These are phyloP conservation scores for Fusarium scirpi DNA, from an alignment of 2,329 filamentous ascomycete species.

Conservation along the genomic window DNA sequence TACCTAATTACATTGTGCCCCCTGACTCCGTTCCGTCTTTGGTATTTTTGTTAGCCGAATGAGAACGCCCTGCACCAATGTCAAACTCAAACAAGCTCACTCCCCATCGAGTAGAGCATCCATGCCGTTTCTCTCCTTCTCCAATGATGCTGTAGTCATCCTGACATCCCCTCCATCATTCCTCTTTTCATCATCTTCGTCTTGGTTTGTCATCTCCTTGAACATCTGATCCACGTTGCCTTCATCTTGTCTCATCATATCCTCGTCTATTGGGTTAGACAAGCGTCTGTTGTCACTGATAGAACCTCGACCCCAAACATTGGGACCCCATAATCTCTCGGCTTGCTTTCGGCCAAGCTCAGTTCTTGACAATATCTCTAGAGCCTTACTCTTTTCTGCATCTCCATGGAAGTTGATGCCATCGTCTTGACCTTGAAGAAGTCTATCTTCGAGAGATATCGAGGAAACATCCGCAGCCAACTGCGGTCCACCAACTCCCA, in stretches of 20 bases:
- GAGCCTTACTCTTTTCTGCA: conserved; percentile 61
- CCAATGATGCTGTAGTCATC: conserved; percentile 58
- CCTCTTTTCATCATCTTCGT: conserved; percentile 59
- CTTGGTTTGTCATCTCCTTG: conserved; percentile 66
- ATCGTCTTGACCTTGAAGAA: conserved; percentile 62
- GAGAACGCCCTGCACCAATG: conserved; percentile 40
- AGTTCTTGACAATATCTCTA: conserved; percentile 65
- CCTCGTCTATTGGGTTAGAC: conserved; percentile 46
- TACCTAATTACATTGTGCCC: conserved; percentile 13
- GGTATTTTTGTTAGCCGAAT: conserved; percentile 40
- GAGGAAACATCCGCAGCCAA: conserved; percentile 56
- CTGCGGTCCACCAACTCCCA: conserved; percentile 58
- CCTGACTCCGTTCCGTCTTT: conserved; percentile 40
- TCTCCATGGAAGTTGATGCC: conserved; percentile 60
- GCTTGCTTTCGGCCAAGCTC: conserved; percentile 63
- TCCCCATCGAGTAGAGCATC: conserved; percentile 60
- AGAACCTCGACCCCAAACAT: conserved; percentile 59
- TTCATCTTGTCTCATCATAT: conserved; percentile 56
- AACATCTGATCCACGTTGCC: conserved; percentile 68
- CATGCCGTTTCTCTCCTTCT: conserved; percentile 61
- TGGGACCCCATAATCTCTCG: conserved; percentile 63
- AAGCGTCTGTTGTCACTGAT: conserved; percentile 45
- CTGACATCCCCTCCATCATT: conserved; percentile 50
- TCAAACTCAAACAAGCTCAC: conserved; percentile 39
- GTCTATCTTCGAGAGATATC: conserved; percentile 62